Conservation (phyloP, 371 early-diverging fungal genomes). For the Mucor indicus region DNA sequence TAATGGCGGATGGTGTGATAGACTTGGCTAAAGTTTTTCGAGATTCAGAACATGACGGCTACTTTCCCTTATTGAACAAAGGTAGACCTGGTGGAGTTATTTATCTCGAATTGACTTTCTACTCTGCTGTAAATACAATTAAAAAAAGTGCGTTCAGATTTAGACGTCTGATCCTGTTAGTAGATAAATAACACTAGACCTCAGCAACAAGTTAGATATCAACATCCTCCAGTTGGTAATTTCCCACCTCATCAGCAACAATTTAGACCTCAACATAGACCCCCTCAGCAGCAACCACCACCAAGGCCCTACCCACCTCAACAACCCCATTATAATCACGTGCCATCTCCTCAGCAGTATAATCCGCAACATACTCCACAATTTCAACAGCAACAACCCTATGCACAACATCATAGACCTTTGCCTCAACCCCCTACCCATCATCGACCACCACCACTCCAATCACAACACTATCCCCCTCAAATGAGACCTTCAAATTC, state of each 20-base stretch:
- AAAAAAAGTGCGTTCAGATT: too few species aligned
- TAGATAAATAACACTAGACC: conserved; percentile 3
- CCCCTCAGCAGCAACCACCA: not conserved
- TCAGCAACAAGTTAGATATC: conserved; percentile 21
- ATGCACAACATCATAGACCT: conserved; percentile 2
- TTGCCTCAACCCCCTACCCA: not conserved
- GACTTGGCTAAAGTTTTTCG: conserved; percentile 27
- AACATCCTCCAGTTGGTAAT: conserved; percentile 9
- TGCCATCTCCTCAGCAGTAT: not conserved
- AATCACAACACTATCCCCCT: not conserved
- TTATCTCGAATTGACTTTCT: conserved; percentile 38
- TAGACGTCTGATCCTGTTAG: too few species aligned
- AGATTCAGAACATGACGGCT: conserved; percentile 32
- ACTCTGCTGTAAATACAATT: conserved; percentile 23
- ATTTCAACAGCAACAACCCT: not conserved
- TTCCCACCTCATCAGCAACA: not conserved
- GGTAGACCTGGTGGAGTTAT: conserved; percentile 25
- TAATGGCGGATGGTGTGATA: conserved; percentile 26
- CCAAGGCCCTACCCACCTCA: not conserved
- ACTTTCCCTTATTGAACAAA: conserved; percentile 17
- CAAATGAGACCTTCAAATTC: conserved; percentile 9
- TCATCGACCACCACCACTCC: not conserved
- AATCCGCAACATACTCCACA: not conserved
- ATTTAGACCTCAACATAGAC: not conserved
- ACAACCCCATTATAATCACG: not conserved